These are phyloP conservation scores for Anthracocystis walkeri DNA, from an alignment of 1,284 basidiomycete genomes.

Conservation along the genomic window DNA sequence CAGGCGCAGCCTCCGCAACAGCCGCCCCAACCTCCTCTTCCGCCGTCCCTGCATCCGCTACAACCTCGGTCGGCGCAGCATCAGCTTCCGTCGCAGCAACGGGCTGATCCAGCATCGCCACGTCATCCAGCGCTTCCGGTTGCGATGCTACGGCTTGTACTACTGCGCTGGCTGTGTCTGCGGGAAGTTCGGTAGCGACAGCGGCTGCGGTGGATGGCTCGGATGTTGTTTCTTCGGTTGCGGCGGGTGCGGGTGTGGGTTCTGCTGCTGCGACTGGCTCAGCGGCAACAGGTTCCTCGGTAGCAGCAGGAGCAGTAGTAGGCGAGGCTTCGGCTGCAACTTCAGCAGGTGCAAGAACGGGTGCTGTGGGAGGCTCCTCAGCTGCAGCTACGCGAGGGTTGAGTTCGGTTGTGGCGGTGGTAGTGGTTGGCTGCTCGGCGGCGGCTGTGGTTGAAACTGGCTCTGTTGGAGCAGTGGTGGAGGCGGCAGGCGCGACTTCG, in stretches of 20 bases:
- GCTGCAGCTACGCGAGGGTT: slow-evolving; percentile 6
- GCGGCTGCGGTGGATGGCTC: slow-evolving; percentile 6
- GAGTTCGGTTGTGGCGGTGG: not conserved
- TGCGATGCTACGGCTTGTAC: slow-evolving; percentile 12
- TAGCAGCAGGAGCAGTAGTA: slow-evolving; percentile 3
- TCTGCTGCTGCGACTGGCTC: slow-evolving; percentile 3
- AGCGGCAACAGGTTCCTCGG: not conserved
- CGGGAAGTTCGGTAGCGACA: slow-evolving; percentile 5
- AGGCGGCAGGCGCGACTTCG: not conserved
- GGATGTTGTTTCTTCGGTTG: slow-evolving; percentile 4
- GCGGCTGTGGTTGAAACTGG: not conserved
- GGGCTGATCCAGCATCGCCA: slow-evolving; percentile 15
- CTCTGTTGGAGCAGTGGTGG: not conserved
- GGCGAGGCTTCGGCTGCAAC: slow-evolving; percentile 15
- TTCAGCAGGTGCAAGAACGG: slow-evolving; percentile 27
- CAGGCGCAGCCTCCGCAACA: slow-evolving; percentile 5
- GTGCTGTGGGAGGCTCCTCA: slow-evolving; percentile 16
- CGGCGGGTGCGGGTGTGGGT: not conserved
- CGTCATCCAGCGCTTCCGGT: slow-evolving; percentile 9
- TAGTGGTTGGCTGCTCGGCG: not conserved
- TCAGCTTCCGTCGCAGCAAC: not conserved
- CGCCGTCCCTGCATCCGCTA: not conserved
- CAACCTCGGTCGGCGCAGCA: not conserved
- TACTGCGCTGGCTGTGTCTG: slow-evolving; percentile 9
- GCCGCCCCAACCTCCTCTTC: slow-evolving; percentile 7